Evolutionary conservation across 352 stramenopile genomes (phyloP).

Genomic region (Elongisporangium anandrum): DNA sequence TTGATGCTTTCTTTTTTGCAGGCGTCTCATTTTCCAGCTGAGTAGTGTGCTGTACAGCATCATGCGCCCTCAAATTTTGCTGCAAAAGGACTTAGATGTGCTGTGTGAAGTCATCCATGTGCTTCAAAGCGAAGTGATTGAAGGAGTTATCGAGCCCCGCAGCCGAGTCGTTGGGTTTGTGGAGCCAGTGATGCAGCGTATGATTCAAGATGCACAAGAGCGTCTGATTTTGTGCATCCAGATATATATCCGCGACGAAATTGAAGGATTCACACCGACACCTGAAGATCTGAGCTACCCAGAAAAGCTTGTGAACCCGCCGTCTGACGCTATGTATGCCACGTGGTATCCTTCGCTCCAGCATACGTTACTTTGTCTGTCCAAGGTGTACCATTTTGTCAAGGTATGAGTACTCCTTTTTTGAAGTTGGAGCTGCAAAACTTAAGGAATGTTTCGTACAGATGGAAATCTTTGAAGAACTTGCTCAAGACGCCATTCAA

Average conservation of each 20-base stretch:
- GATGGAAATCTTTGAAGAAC: slow-evolving; percentile 84
- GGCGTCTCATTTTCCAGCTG: slow-evolving; percentile 73
- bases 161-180: slow-evolving; percentile 42
- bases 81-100: slow-evolving; percentile 71
- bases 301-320: slow-evolving; percentile 42
- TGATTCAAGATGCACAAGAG: slow-evolving; percentile 83
- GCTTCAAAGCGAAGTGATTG: slow-evolving; percentile 70
- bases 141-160: slow-evolving; percentile 58
- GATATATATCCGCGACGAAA: slow-evolving; percentile 82
- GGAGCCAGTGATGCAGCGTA: slow-evolving; percentile 75
- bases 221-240: slow-evolving; percentile 81
- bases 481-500: slow-evolving; percentile 79
- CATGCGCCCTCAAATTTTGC: slow-evolving; percentile 56
- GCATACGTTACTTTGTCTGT: slow-evolving; percentile 81
- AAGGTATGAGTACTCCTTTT: slow-evolving; percentile 31
- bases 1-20: slow-evolving; percentile 12
- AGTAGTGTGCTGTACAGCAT: slow-evolving; percentile 71
- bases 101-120: slow-evolving; percentile 81
- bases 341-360: slow-evolving; percentile 84
- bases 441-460: slow-evolving; percentile 6
- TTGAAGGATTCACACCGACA: slow-evolving; percentile 65
- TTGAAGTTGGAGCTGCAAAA: not conserved
- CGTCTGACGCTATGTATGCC: slow-evolving; percentile 49
- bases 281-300: slow-evolving; percentile 65
- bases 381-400: slow-evolving; percentile 81